Base-by-base conservation (phyloP, 2,329 filamentous ascomycete species). In the Fusarium fujikuroi region DNA sequence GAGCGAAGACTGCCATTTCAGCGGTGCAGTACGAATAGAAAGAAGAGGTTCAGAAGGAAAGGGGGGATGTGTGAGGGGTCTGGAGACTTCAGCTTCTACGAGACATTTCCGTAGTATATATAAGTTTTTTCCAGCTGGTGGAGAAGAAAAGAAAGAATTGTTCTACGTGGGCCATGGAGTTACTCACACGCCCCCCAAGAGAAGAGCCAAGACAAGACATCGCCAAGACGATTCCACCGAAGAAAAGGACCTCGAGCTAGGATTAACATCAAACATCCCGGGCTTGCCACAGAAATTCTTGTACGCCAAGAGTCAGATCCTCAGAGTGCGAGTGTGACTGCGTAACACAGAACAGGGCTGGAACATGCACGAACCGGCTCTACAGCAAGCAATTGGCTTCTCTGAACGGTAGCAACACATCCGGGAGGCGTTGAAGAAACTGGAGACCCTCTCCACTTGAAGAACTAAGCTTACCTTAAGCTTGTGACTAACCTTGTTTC, bases 1-100 rank as follows among this genome's bases (percentile, higher is more conserved):
- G 85, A 65, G 84, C 82, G 59, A 80, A 65, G 25, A 76, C 70
- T 23, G 74, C 75, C 75, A 77, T 77, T 70, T 23, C n/a, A 30
- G 66, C 54, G 63, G 69, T 66, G 54, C 40, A 54, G 18, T 28
- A 30, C 21, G 15, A 10, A 12, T 43, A 47, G 19, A 21, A 21
- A 30, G 34, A 62, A 39, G 43, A 62, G 34, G 19, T 43, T 54
- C 37, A 40, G 23, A 30, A 37, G 12, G 25, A 39, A 46, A 43
- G 52, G 36, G n/a, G 59, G 36, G 30, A 66, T 49, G 57, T 42
- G 42, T 54, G 54, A 66, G 42, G 42, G 46, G 54, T 28, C 43
- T 76, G 70, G 19, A 57, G 66, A 69, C 15, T 4, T 6, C 16
- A 39, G 50, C 37, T 30, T 21, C 43, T 53, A 60, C 44, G 62